Evolutionary conservation across 2,329 filamentous ascomycete genomes (phyloP).

Genomic region (Aspergillus flavus): DNA sequence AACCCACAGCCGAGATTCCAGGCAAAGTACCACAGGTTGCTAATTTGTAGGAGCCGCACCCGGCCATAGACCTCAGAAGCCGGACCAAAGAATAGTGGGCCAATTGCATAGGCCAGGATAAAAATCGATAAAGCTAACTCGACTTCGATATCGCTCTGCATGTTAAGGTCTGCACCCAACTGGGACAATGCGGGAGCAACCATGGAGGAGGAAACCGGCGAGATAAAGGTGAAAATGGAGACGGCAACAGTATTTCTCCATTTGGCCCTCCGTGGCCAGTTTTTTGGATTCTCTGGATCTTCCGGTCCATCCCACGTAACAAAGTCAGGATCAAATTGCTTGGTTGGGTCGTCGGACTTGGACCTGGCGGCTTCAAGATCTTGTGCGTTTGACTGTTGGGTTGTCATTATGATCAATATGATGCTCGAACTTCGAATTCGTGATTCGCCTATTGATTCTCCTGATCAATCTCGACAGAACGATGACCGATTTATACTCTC

Average conservation of each 20-base stretch:
- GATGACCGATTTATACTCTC: not conserved
- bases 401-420: not conserved
- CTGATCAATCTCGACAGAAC: no score
- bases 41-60: slow-evolving; percentile 13
- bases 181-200: slow-evolving; percentile 53
- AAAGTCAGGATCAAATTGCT: not conserved
- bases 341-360: not conserved
- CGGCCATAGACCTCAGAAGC: slow-evolving; percentile 21
- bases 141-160: slow-evolving; percentile 46
- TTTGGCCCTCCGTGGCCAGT: slow-evolving; percentile 59
- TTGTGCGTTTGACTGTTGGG: not conserved
- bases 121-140: slow-evolving; percentile 58
- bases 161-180: slow-evolving; percentile 56
- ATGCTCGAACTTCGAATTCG: no score
- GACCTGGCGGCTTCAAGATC: not conserved
- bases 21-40: slow-evolving; percentile 18
- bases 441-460: no score
- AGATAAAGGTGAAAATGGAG: slow-evolving; percentile 61
- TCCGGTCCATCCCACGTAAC: not conserved
- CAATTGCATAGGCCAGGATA: slow-evolving; percentile 52
- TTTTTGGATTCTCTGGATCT: slow-evolving; percentile 40
- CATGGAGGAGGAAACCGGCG: slow-evolving; percentile 65
- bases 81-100: slow-evolving; percentile 26
- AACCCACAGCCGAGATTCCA: slow-evolving; percentile 30
- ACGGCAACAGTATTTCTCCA: slow-evolving; percentile 59